phyloP scores from a whole-genome alignment of 768 basidiomycete genomes.

The Dendrothele bispora region DNA sequence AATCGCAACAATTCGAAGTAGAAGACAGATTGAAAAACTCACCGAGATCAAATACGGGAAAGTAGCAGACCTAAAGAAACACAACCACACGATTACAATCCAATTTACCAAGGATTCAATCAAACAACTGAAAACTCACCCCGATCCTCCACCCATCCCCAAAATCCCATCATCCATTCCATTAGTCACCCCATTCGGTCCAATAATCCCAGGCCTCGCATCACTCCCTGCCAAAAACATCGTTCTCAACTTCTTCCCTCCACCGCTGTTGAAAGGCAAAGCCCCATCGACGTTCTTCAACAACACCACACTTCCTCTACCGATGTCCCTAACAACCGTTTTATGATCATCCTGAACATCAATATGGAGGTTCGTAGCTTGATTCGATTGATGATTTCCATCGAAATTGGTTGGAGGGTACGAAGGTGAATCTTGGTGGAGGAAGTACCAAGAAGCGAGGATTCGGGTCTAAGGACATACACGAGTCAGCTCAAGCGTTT shows the following conservation, averaged over 20 bases:
- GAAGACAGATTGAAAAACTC: slow-evolving; percentile 23
- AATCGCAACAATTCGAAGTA: no score
- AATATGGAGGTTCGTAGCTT: slow-evolving; percentile 56
- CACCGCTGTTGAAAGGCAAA: no score
- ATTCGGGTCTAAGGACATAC: background rate
- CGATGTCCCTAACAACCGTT: slow-evolving; percentile 68
- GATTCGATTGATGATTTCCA: slow-evolving; percentile 52
- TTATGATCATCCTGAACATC: slow-evolving; percentile 73
- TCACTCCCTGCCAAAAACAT: slow-evolving; percentile 67
- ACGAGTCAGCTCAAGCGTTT: no score
- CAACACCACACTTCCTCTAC: slow-evolving; percentile 70
- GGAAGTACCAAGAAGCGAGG: slow-evolving; percentile 50
- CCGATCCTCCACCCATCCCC: slow-evolving; percentile 93
- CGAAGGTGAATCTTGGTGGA: slow-evolving; percentile 63
- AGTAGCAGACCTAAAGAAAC: slow-evolving; percentile 68
- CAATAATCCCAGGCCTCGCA: slow-evolving; percentile 61
- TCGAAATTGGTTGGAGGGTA: slow-evolving; percentile 57
- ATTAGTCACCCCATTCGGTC: slow-evolving; percentile 72
- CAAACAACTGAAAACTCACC: slow-evolving; percentile 30
- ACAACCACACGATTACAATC: no score
- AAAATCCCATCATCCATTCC: slow-evolving; percentile 64
- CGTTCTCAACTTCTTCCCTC: slow-evolving; percentile 54
- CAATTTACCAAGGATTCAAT: no score
- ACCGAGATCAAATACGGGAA: slow-evolving; percentile 81
- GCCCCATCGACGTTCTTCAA: slow-evolving; percentile 66